phyloP scores from a whole-genome alignment of 257 asterid genomes.

The Oldenlandia corymbosa region DNA sequence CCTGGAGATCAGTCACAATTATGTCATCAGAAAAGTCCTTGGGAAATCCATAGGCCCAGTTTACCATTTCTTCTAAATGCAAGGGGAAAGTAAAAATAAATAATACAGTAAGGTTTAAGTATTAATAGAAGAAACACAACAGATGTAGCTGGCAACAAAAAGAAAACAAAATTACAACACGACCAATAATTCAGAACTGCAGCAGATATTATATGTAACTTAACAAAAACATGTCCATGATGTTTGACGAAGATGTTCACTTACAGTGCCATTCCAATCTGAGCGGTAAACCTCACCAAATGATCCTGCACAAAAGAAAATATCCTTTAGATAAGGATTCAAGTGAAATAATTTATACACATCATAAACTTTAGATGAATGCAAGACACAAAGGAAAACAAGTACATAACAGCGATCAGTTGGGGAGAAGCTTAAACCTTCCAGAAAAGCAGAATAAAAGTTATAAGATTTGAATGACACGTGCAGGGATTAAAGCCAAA shows the following conservation, averaged over 20 bases:
- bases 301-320: constrained; percentile 59
- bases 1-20: constrained; percentile 45
- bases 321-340: too few relatives aligned
- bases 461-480: not conserved
- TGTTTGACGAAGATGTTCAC: constrained; percentile 15
- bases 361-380: not conserved
- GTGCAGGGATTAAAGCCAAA: not conserved
- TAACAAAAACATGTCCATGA: not conserved
- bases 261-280: constrained; percentile 96
- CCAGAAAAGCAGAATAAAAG: not conserved
- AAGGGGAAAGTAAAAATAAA: not conserved
- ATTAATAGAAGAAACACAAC: not conserved
- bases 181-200: not conserved
- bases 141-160: not conserved
- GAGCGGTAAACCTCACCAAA: constrained; percentile 93
- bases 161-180: not conserved
- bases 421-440: not conserved
- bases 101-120: not conserved
- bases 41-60: not conserved
- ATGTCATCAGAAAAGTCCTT: not conserved
- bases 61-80: not conserved
- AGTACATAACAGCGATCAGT: not conserved
- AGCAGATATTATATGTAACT: not conserved
- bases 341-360: not conserved
- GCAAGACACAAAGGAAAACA: not conserved